These are phyloP conservation scores for Aphanomyces invadans DNA, from an alignment of 352 stramenopile species.

Conservation along the genomic window DNA sequence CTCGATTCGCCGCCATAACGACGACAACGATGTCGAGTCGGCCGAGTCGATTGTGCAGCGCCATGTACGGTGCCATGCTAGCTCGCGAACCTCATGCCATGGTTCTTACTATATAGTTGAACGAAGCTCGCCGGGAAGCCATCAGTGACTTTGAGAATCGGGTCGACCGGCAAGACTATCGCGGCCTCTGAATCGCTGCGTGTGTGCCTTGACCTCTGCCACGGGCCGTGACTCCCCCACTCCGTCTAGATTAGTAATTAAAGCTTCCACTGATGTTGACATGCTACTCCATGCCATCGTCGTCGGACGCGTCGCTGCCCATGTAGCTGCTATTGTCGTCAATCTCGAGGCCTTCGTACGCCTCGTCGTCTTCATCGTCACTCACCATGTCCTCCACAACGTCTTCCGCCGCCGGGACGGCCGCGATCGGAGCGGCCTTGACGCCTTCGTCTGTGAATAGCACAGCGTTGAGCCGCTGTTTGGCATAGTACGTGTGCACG, in stretches of 20 bases:
- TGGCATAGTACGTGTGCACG: constrained; percentile 63
- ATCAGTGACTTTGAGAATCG: not conserved
- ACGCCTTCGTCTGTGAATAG: constrained; percentile 82
- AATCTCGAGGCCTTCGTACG: constrained; percentile 39
- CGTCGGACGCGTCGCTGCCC: constrained; percentile 46
- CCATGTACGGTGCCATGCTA: not conserved
- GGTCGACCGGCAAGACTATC: constrained; percentile 1
- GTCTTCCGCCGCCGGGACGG: constrained; percentile 28
- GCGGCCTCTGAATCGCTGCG: constrained; percentile 1
- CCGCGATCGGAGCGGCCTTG: constrained; percentile 39
- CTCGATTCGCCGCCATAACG: not conserved
- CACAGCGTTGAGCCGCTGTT: constrained; percentile 87
- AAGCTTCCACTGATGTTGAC: too few relatives aligned
- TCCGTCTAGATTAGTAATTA: too few relatives aligned
- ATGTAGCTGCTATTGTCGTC: constrained; percentile 42
- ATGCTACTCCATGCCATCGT: constrained; percentile 75
- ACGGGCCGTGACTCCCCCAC: too few relatives aligned
- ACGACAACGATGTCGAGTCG: constrained; percentile 11
- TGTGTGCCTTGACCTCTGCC: too few relatives aligned
- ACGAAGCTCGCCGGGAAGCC: constrained; percentile 5
- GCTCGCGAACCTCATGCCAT: not conserved
- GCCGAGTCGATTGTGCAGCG: constrained; percentile 19
- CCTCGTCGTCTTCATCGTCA: constrained; percentile 30
- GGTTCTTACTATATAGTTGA: constrained; percentile 1
- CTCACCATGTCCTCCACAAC: constrained; percentile 43